phyloP scores from a whole-genome alignment of 352 stramenopile genomes.

The Phytopythium delawarense region DNA sequence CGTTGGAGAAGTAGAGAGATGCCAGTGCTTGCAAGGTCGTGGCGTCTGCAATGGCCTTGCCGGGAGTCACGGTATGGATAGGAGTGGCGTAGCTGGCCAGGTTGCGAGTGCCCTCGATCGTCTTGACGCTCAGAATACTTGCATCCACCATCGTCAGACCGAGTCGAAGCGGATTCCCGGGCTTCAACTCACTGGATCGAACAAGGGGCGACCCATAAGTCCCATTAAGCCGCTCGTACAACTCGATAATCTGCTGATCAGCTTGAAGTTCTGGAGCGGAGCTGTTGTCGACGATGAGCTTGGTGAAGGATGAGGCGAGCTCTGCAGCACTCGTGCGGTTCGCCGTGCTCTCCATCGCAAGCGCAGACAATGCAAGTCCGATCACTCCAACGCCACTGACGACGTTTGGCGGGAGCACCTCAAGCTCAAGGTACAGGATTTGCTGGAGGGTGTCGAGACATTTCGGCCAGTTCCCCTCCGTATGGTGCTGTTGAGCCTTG shows the following conservation, averaged over 20 bases:
- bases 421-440: constrained; percentile 11
- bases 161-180: constrained; percentile 21
- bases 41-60: constrained; percentile 24
- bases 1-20: constrained; percentile 21
- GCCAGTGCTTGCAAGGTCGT: constrained; percentile 27
- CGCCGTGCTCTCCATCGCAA: constrained; percentile 14
- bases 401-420: constrained; percentile 13
- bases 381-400: constrained; percentile 23
- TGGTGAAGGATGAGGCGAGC: constrained; percentile 4
- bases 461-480: constrained; percentile 18
- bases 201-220: not conserved
- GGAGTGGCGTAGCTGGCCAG: not conserved
- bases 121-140: constrained; percentile 9
- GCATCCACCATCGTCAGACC: constrained; percentile 37
- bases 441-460: constrained; percentile 21
- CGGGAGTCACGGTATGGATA: not conserved
- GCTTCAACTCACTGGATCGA: not conserved
- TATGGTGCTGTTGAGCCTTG: constrained; percentile 22
- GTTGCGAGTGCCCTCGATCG: not conserved
- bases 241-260: constrained; percentile 32
- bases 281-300: not conserved
- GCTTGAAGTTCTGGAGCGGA: not conserved
- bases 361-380: constrained; percentile 33
- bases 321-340: constrained; percentile 3
- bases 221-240: constrained; percentile 30